Evolutionary conservation across 176 grass and related monocot genomes (phyloP).

Genomic region (Melocanna baccifera): DNA sequence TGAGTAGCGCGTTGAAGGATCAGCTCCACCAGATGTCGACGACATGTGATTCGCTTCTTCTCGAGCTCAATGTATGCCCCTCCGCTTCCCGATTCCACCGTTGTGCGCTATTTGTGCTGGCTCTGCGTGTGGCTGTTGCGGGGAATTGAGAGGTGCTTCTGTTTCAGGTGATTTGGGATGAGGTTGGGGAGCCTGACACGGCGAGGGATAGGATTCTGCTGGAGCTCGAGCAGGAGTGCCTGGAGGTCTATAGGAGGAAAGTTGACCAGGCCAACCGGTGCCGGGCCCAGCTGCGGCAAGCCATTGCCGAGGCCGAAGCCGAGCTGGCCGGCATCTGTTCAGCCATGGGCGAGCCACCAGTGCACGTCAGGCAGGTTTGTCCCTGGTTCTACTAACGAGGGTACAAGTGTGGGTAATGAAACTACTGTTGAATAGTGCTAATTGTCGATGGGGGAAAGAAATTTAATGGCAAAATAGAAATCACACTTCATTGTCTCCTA

Average conservation of each 20-base stretch:
- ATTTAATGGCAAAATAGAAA: neutral
- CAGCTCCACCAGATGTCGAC: slow-evolving; percentile 63
- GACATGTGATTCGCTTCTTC: slow-evolving; percentile 63
- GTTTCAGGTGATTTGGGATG: slow-evolving; percentile 78
- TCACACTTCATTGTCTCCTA: neutral
- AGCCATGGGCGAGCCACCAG: slow-evolving; percentile 57
- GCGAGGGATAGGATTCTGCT: slow-evolving; percentile 61
- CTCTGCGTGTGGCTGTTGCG: neutral
- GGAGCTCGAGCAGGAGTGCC: slow-evolving; percentile 75
- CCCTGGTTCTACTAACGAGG: neutral
- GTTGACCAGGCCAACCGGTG: slow-evolving; percentile 61
- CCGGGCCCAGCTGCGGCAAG: slow-evolving; percentile 59
- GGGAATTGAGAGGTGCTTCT: neutral
- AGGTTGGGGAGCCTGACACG: slow-evolving; percentile 65
- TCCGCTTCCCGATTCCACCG: neutral
- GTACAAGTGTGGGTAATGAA: neutral
- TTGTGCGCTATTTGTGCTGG: neutral
- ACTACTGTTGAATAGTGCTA: neutral
- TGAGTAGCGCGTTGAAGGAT: slow-evolving; percentile 51
- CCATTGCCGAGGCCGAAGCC: slow-evolving; percentile 68
- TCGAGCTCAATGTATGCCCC: slow-evolving; percentile 64
- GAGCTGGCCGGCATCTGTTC: slow-evolving; percentile 78
- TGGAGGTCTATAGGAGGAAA: slow-evolving; percentile 68
- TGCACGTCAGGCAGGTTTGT: slow-evolving; percentile 59
- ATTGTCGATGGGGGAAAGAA: neutral